phyloP scores from a whole-genome alignment of 2,329 filamentous ascomycete species.

The Trichoderma atrobrunneum region DNA sequence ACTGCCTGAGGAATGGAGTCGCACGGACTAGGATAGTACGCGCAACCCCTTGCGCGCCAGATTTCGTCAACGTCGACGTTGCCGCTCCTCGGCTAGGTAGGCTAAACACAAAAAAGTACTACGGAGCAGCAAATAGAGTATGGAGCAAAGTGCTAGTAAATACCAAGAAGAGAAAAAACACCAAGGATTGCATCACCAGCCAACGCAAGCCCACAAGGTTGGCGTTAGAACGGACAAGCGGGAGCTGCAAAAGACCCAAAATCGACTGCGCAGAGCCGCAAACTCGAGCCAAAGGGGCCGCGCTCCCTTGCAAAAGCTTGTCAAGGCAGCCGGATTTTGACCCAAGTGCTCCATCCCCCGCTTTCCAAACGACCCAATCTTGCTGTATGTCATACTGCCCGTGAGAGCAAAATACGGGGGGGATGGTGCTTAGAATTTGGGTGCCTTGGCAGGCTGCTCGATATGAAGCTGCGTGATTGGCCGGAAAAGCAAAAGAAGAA shows the following conservation, averaged over 20 bases:
- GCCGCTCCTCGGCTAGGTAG: background rate
- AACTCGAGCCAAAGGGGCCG: background rate
- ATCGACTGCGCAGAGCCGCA: slow-evolving; percentile 8
- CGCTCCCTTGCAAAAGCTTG: background rate
- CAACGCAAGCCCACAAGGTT: slow-evolving; percentile 6
- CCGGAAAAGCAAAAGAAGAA: background rate
- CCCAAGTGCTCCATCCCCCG: slow-evolving; percentile 1
- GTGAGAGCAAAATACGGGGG: background rate
- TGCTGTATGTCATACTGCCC: background rate
- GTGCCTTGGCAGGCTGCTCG: slow-evolving; percentile 19
- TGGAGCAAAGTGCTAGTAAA: background rate
- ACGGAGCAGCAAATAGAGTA: background rate
- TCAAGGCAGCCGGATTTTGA: slow-evolving; percentile 17
- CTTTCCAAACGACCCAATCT: background rate
- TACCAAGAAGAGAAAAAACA: background rate
- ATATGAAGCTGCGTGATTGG: slow-evolving; percentile 14
- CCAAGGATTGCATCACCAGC: slow-evolving; percentile 11
- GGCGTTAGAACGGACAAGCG: background rate
- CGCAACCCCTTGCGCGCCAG: slow-evolving; percentile 9
- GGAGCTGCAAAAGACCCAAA: background rate
- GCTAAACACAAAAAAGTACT: background rate
- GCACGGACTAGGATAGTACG: background rate
- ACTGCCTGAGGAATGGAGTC: background rate
- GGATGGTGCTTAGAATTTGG: background rate
- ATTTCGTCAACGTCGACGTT: background rate